Conservation (phyloP, 306 rosid species). For the Ormosia emarginata region DNA sequence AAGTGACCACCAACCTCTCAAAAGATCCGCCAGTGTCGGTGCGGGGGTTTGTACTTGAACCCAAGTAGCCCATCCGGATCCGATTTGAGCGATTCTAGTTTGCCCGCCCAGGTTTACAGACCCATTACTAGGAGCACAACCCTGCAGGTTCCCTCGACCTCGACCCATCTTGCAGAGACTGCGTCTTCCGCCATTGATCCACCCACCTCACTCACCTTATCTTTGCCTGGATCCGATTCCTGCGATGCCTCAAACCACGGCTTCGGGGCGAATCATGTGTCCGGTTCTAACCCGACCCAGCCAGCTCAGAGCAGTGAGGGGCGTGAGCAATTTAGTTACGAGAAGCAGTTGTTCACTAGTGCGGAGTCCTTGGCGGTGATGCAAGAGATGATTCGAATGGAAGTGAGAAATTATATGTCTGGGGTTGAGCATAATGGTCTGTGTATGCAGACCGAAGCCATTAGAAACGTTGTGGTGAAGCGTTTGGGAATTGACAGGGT, state of each 20-base stretch:
- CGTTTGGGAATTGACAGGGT: slow-evolving; percentile 56
- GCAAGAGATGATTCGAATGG: slow-evolving; percentile 82
- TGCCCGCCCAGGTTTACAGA: slow-evolving; percentile 33
- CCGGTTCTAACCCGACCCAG: not conserved
- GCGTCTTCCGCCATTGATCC: slow-evolving; percentile 48
- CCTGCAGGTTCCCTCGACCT: not conserved
- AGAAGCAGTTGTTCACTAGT: slow-evolving; percentile 52
- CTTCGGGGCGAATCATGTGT: not conserved
- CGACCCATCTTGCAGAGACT: slow-evolving; percentile 21
- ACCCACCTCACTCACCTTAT: slow-evolving; percentile 59
- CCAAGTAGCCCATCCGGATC: slow-evolving; percentile 71
- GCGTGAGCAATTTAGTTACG: slow-evolving; percentile 15
- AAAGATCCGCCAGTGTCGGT: slow-evolving; percentile 69
- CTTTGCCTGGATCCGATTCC: slow-evolving; percentile 59
- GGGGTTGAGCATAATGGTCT: slow-evolving; percentile 63
- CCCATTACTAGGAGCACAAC: slow-evolving; percentile 16
- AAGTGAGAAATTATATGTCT: slow-evolving; percentile 74
- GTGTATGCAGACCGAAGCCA: slow-evolving; percentile 50
- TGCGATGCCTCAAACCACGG: slow-evolving; percentile 18
- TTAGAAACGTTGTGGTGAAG: slow-evolving; percentile 56
- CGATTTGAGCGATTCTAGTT: slow-evolving; percentile 67
- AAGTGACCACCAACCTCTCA: slow-evolving; percentile 40
- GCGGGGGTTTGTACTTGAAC: slow-evolving; percentile 37
- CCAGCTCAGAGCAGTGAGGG: not conserved
- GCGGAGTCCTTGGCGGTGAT: slow-evolving; percentile 57